A percentile compares a stretch with the other conserved stretches of the same genome.
Conservation (phyloP, 176 grass and related monocot species). For the Triticum urartu region DNA sequence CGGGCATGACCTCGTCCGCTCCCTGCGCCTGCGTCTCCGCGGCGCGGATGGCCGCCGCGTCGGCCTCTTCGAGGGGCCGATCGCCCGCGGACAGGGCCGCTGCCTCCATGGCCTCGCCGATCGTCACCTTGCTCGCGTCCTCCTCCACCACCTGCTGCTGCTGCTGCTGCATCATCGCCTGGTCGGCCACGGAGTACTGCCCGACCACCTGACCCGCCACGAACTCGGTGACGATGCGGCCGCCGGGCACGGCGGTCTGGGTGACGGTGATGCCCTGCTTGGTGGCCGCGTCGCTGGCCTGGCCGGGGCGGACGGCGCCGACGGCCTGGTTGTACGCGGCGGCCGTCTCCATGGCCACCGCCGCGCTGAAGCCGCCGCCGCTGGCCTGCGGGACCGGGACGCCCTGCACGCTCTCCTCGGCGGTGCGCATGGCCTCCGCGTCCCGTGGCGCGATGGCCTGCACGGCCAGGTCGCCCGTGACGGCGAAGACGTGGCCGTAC, state of each 20-base stretch:
- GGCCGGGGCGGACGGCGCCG: constrained; percentile 39
- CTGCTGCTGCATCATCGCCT: not conserved
- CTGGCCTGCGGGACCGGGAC: constrained; percentile 27
- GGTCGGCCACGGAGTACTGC: constrained; percentile 41
- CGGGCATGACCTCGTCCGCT: constrained; percentile 3
- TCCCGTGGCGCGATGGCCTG: constrained; percentile 49
- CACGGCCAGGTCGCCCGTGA: constrained; percentile 47
- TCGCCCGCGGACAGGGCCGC: constrained; percentile 28
- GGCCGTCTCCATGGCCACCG: constrained; percentile 61
- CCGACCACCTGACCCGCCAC: constrained; percentile 51
- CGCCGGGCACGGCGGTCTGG: constrained; percentile 48
- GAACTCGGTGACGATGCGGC: constrained; percentile 66
- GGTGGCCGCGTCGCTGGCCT: constrained; percentile 39
- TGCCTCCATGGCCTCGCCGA: constrained; percentile 68
- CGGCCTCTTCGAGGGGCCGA: constrained; percentile 48
- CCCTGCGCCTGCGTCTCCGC: constrained; percentile 48
- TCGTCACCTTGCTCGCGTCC: constrained; percentile 51
- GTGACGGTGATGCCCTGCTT: constrained; percentile 48
- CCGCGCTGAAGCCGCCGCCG: constrained; percentile 44
- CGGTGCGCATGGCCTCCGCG: constrained; percentile 54
- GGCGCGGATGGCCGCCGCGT: constrained; percentile 66
- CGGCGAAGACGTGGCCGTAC: constrained; percentile 64
- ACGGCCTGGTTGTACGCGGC: constrained; percentile 51
- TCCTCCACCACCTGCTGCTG: not conserved
- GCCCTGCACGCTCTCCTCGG: constrained; percentile 47